Evolutionary conservation across 176 grass and related monocot genomes (phyloP).

Genomic region (Avena eriantha): DNA sequence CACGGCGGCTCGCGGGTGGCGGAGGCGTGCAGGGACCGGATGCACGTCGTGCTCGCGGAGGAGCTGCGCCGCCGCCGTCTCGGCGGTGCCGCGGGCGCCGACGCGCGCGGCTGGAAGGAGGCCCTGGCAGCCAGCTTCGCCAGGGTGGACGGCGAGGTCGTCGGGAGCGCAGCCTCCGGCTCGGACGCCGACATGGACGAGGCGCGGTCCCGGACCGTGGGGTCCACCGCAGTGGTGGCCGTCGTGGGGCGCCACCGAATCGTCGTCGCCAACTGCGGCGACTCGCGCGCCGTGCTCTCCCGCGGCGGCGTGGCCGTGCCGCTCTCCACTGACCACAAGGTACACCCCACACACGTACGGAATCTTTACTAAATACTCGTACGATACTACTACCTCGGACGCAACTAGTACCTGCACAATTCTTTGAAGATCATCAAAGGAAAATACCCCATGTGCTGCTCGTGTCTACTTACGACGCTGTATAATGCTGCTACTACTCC

Average conservation of each 20-base stretch:
- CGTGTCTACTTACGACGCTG: neutral
- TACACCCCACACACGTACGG: slow-evolving; percentile 24
- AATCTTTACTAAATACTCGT: neutral
- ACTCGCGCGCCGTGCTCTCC: slow-evolving; percentile 75
- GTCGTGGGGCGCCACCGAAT: slow-evolving; percentile 62
- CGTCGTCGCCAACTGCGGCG: slow-evolving; percentile 87
- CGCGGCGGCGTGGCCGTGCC: slow-evolving; percentile 61
- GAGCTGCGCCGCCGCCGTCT: slow-evolving; percentile 33
- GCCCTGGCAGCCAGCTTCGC: slow-evolving; percentile 62
- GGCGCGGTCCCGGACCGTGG: slow-evolving; percentile 36
- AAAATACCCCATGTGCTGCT: neutral
- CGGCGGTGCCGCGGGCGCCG: neutral
- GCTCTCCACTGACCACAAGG: slow-evolving; percentile 90
- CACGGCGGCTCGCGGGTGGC: slow-evolving; percentile 66
- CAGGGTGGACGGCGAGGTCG: slow-evolving; percentile 66
- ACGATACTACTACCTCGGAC: neutral
- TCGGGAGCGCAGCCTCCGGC: neutral
- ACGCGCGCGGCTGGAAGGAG: slow-evolving; percentile 46
- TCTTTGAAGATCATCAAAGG: neutral
- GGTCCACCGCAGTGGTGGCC: slow-evolving; percentile 71
- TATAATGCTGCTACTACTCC: neutral
- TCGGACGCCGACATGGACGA: neutral
- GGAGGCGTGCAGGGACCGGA: slow-evolving; percentile 57
- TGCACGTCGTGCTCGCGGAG: slow-evolving; percentile 76
- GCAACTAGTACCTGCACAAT: neutral